Evolutionary conservation across 345 rosid genomes (phyloP).

Genomic region (Combretum micranthum): DNA sequence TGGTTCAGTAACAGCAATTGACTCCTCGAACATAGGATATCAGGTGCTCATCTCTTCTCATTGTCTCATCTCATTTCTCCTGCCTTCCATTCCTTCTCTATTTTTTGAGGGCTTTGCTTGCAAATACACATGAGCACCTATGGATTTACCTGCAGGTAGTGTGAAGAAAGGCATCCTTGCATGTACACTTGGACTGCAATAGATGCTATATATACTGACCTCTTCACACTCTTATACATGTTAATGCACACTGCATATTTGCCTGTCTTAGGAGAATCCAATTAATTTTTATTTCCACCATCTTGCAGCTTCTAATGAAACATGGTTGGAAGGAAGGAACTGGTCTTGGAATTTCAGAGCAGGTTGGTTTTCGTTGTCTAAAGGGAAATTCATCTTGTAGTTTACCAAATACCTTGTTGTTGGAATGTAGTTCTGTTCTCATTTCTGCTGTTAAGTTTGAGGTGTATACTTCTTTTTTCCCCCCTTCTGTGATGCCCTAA

Average conservation of each 20-base stretch:
- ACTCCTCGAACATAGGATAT: constrained; percentile 67
- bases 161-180: no score
- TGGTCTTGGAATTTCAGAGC: constrained; percentile 76
- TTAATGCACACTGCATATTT: not conserved
- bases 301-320: constrained; percentile 72
- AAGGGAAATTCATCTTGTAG: not conserved
- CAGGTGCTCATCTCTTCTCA: constrained; percentile 31
- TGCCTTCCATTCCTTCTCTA: not conserved
- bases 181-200: no score
- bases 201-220: no score
- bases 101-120: not conserved
- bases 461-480: no score
- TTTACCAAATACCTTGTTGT: not conserved
- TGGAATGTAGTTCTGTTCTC: no score
- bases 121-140: no score
- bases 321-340: constrained; percentile 97
- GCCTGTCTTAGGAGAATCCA: not conserved
- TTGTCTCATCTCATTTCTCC: not conserved
- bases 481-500: no score
- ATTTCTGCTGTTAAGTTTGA: no score
- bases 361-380: constrained; percentile 30
- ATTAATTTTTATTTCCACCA: not conserved
- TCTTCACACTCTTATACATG: no score
- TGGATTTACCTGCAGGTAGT: no score
- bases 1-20: constrained; percentile 37